Conservation (phyloP, 2,329 filamentous ascomycete genomes). For the Cordyceps pruinosa region DNA sequence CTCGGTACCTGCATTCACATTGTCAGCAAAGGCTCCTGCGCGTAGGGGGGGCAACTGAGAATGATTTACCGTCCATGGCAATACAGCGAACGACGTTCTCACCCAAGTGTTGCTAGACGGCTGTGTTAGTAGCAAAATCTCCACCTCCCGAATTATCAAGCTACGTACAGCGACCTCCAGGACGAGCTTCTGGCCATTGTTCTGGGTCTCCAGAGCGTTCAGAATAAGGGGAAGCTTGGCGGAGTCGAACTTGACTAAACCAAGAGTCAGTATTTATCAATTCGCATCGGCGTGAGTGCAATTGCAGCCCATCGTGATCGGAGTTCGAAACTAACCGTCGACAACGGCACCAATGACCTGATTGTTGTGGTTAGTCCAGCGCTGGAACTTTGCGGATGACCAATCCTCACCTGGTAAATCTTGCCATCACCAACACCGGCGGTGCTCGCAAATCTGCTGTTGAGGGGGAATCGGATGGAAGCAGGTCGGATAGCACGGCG, state of each 20-base stretch:
- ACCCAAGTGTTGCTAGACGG: constrained; percentile 88
- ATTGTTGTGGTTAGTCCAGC: constrained; percentile 45
- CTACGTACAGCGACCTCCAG: constrained; percentile 86
- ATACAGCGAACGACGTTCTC: constrained; percentile 99
- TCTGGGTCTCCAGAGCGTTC: constrained; percentile 88
- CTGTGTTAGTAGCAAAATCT: constrained; percentile 29
- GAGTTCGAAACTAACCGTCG: constrained; percentile 66
- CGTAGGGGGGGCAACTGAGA: constrained; percentile 5
- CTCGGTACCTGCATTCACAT: constrained; percentile 70
- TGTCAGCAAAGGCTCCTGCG: constrained; percentile 3
- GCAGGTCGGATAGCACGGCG: constrained; percentile 53
- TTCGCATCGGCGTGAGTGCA: constrained; percentile 13
- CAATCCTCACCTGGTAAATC: constrained; percentile 56
- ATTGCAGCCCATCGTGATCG: constrained; percentile 9
- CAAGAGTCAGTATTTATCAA: constrained; percentile 21
- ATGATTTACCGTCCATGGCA: constrained; percentile 94
- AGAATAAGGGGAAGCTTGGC: constrained; percentile 94
- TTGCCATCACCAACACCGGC: constrained; percentile 55
- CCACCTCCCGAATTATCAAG: constrained; percentile 7
- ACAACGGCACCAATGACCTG: constrained; percentile 98
- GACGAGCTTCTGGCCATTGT: constrained; percentile 89
- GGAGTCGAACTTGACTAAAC: constrained; percentile 88
- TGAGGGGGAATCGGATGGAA: constrained; percentile 46
- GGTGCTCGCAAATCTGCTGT: constrained; percentile 54
- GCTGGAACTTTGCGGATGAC: not conserved